These are phyloP conservation scores for Pyrenochaeta sp. DNA, from an alignment of 2,329 filamentous ascomycete species.

Conservation along the genomic window DNA sequence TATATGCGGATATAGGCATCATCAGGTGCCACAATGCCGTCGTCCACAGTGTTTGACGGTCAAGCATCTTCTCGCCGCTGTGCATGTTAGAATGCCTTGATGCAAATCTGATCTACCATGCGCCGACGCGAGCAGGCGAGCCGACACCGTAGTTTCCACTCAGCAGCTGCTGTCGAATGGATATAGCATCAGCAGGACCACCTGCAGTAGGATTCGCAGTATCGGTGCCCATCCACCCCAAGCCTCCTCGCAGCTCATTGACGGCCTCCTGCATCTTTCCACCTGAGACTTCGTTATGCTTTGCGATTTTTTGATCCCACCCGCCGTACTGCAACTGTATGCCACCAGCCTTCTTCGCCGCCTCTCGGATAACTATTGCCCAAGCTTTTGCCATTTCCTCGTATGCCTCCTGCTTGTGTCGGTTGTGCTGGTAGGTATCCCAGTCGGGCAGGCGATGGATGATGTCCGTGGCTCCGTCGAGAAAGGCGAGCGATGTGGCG, in stretches of 20 bases:
- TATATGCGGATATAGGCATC: not conserved
- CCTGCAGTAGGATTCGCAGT: constrained; percentile 25
- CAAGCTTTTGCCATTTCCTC: constrained; percentile 95
- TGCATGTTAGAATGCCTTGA: not conserved
- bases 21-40: not conserved
- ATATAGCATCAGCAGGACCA: constrained; percentile 41
- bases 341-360: constrained; percentile 87
- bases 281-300: constrained; percentile 87
- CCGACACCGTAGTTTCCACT: constrained; percentile 65
- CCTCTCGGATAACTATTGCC: constrained; percentile 89
- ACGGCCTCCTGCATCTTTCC: constrained; percentile 84
- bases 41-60: not conserved
- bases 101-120: constrained; percentile 56
- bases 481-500: constrained; percentile 82
- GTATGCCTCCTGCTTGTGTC: constrained; percentile 95
- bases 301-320: constrained; percentile 88
- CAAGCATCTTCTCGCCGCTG: not conserved
- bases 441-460: constrained; percentile 91
- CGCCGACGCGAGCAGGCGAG: constrained; percentile 63
- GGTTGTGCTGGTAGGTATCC: constrained; percentile 86
- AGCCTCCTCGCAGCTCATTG: constrained; percentile 74
- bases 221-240: constrained; percentile 77
- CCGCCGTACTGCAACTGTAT: constrained; percentile 88
- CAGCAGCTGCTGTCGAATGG: constrained; percentile 58
- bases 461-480: constrained; percentile 89